Base-by-base conservation (phyloP, 768 basidiomycete genomes). In the Lactarius psammicola region DNA sequence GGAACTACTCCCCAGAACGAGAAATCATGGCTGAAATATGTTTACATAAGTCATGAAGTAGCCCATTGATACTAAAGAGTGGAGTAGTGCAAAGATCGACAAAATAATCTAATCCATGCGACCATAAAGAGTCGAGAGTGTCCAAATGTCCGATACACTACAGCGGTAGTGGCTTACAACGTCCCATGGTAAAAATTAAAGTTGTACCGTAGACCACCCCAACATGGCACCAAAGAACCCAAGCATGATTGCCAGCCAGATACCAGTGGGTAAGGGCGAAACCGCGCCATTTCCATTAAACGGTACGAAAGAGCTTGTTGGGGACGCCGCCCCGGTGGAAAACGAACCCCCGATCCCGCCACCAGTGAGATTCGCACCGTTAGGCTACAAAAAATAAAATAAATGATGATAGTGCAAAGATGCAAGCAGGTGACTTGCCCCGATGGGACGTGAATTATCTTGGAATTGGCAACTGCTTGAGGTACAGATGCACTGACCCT, bases 281-380 rank as follows among this genome's bases (percentile, higher is more conserved):
- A 54, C n/a, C 3, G 42, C 69, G 33, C 55, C 68, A 49, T 63
- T 69, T 17, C 69, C 69, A 36, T 69, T 70, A 59, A 70, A 70
- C 1, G 69, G 62, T 42, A 54, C 33, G 28, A 42, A 70, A 18
- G 55, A n/a, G 18, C 59, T 33, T 38, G 68, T 57, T n/a, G 69
- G 49, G 8, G 61, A 28, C 31, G 59, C 26, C 17, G 49, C 23
- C 18, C 26, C 38, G 54, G 18, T 62, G 15, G 23, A 49, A 44
- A 60, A 88, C 69, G 87, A 87, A 3, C 89, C 89, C 17, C 89
- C 91, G 2, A 72, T 70, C 55, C 72, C 76, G 23, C 87, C 87
- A 6, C 85, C 86, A 11, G 88, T 90, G 58, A 90, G 73, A 69
- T 89, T 89, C 40, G 83, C 85, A 55, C 87, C 87, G 68, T 89